phyloP scores from a whole-genome alignment of 768 basidiomycete genomes.

The Rhodocollybia butyracea region DNA sequence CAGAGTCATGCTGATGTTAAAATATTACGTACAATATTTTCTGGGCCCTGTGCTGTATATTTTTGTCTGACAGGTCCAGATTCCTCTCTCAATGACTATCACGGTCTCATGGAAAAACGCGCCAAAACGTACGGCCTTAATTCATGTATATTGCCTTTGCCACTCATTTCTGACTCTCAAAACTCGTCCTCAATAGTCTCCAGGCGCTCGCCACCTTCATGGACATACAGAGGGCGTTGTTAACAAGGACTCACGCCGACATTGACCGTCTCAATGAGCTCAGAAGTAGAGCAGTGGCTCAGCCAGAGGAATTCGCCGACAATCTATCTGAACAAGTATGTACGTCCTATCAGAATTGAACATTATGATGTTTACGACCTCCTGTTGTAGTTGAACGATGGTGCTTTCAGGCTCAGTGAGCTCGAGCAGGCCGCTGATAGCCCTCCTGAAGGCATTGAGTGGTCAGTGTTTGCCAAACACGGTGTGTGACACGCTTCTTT shows the following conservation, averaged over 20 bases:
- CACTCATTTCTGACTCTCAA: neutral
- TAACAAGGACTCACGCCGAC: conserved; percentile 7
- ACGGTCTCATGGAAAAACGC: conserved; percentile 7
- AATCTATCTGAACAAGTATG: conserved; percentile 33
- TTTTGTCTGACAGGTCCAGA: neutral
- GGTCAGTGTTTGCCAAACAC: conserved; percentile 53
- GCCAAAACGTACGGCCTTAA: conserved; percentile 5
- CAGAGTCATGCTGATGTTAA: too few species aligned
- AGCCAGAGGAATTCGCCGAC: conserved; percentile 30
- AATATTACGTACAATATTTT: too few species aligned
- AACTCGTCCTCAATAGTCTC: neutral
- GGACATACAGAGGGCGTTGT: conserved; percentile 4
- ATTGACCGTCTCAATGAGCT: conserved; percentile 41
- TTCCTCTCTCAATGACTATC: conserved; percentile 8
- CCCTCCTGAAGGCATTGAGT: conserved; percentile 53
- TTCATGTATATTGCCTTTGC: neutral
- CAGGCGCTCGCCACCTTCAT: conserved; percentile 8
- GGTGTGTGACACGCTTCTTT: conserved; percentile 36
- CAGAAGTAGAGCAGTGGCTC: conserved; percentile 32
- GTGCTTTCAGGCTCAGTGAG: conserved; percentile 37
- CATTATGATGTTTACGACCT: conserved; percentile 5
- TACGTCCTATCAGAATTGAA: conserved; percentile 2
- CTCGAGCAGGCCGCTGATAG: conserved; percentile 32
- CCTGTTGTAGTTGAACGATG: conserved; percentile 26
- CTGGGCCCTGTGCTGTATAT: too few species aligned